Percentiles rank a stretch among this genome's conserved stretches.
Evolutionary conservation across 2,329 filamentous ascomycete genomes (phyloP).

Genomic region (Sordariomycetes sp.): DNA sequence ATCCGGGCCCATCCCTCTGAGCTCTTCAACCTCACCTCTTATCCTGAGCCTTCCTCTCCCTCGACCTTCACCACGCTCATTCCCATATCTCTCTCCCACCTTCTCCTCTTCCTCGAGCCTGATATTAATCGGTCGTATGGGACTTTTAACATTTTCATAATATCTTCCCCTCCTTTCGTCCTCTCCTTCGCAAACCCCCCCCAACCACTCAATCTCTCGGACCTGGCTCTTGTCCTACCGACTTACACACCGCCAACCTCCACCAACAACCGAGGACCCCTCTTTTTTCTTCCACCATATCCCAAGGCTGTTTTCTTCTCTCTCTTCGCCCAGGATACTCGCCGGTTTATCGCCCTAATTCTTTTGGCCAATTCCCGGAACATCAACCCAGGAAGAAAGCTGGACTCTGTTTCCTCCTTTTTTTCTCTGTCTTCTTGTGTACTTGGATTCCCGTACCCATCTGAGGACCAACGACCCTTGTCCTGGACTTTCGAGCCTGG

Average conservation of each 20-base stretch:
- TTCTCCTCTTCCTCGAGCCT: constrained; percentile 1
- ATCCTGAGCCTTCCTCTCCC: neutral
- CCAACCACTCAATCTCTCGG: neutral
- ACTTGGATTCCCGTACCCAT: constrained; percentile 5
- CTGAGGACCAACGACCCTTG: constrained; percentile 6
- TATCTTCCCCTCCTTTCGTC: neutral
- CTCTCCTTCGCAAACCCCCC: constrained; percentile 2
- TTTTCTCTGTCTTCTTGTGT: constrained; percentile 6
- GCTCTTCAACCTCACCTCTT: constrained; percentile 2
- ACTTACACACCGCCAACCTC: constrained; percentile 3
- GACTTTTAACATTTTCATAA: neutral
- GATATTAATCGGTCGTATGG: neutral
- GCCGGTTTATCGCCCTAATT: neutral
- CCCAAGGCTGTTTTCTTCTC: neutral
- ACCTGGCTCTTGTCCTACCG: neutral
- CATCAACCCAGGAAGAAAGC: constrained; percentile 1
- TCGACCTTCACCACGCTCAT: constrained; percentile 3
- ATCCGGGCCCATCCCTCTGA: constrained; percentile 1
- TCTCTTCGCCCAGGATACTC: neutral
- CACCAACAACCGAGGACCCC: neutral
- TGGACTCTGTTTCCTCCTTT: constrained; percentile 7
- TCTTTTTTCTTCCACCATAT: neutral
- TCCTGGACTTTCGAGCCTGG: constrained; percentile 12
- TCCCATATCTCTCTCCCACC: neutral
- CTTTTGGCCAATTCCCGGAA: neutral